Evolutionary conservation across 2,329 filamentous ascomycete species (phyloP).

Genomic region (Didymella pomorum): DNA sequence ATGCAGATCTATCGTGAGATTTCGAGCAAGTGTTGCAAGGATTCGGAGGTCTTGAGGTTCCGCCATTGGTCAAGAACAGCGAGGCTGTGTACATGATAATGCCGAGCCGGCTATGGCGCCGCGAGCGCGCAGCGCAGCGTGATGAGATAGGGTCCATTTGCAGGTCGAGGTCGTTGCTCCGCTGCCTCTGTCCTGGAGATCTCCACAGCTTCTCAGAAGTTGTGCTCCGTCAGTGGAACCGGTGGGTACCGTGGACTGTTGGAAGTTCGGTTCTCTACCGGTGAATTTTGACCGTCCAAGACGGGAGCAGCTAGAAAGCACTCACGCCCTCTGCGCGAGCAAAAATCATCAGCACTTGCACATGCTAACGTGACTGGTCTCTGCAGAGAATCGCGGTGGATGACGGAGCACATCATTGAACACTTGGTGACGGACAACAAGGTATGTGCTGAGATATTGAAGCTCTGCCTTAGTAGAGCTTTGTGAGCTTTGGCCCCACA

Average conservation of each 20-base stretch:
- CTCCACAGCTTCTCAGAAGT: neutral
- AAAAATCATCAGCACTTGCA: neutral
- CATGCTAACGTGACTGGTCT: neutral
- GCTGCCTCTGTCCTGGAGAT: neutral
- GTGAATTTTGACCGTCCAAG: neutral
- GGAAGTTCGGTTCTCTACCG: neutral
- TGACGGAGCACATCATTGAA: neutral
- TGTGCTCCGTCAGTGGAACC: neutral
- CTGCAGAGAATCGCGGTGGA: neutral
- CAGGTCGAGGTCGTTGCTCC: neutral
- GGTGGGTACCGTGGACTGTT: neutral
- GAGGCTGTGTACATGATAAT: constrained; percentile 2
- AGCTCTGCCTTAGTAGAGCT: neutral
- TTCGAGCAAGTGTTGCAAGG: neutral
- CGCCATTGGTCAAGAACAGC: neutral
- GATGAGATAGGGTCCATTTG: neutral
- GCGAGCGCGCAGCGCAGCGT: neutral
- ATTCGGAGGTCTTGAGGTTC: neutral
- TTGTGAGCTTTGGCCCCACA: neutral
- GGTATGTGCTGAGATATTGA: neutral
- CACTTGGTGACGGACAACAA: neutral
- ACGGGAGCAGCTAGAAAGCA: neutral
- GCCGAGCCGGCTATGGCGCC: constrained; percentile 3
- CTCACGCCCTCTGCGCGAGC: neutral
- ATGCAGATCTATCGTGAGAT: constrained; percentile 5